These are phyloP conservation scores for Annulohypoxylon nitens DNA, from an alignment of 495 filamentous ascomycete genomes.

Conservation along the genomic window DNA sequence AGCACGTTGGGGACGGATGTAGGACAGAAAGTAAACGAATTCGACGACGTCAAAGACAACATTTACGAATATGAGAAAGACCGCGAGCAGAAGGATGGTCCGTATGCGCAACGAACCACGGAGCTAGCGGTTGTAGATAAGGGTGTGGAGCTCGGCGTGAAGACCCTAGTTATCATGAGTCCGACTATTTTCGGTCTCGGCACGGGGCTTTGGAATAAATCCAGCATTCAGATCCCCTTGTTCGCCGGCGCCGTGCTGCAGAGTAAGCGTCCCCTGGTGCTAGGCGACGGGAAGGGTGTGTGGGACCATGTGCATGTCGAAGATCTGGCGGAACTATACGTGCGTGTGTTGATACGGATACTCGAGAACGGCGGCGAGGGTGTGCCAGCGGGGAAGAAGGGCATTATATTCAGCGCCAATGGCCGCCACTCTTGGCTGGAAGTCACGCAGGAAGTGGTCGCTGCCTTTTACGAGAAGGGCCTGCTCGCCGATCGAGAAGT, in stretches of 20 bases:
- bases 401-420: conserved; percentile 60
- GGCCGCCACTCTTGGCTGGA: conserved; percentile 59
- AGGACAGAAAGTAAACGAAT: conserved; percentile 52
- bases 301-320: conserved; percentile 65
- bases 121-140: conserved; percentile 61
- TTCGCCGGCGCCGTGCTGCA: conserved; percentile 48
- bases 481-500: conserved; percentile 50
- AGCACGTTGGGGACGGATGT: conserved; percentile 52
- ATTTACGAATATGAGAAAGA: conserved; percentile 58
- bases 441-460: conserved; percentile 53
- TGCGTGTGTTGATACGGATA: conserved; percentile 45
- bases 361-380: conserved; percentile 50
- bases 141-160: conserved; percentile 55
- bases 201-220: conserved; percentile 58
- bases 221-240: conserved; percentile 57
- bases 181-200: conserved; percentile 64
- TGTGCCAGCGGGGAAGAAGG: conserved; percentile 58
- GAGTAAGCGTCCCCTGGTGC: conserved; percentile 45
- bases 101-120: conserved; percentile 61
- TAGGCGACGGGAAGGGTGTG: conserved; percentile 58
- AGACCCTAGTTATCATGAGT: conserved; percentile 62
- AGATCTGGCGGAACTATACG: conserved; percentile 61
- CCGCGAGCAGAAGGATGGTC: conserved; percentile 49
- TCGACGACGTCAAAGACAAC: conserved; percentile 58
- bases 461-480: conserved; percentile 52